phyloP scores from a whole-genome alignment of 164 flowering plant genomes.

The Platanus orientalis region DNA sequence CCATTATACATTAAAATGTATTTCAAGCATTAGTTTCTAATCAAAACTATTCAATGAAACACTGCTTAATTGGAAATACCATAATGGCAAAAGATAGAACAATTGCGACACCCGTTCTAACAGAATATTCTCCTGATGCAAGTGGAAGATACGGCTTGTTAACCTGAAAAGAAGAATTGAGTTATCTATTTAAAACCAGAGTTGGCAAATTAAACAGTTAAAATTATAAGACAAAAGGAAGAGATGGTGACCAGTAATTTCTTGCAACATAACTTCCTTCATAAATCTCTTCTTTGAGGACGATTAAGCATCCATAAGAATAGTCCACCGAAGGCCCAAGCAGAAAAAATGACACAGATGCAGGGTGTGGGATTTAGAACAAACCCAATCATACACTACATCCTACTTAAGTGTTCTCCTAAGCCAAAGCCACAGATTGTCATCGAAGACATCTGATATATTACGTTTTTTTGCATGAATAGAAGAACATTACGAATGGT shows the following conservation, averaged over 20 bases:
- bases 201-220: not conserved
- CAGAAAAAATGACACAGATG: too few relatives aligned
- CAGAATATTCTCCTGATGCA: constrained; percentile 92
- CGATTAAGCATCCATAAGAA: not conserved
- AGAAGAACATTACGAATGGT: too few relatives aligned
- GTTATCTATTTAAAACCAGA: not conserved
- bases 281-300: not conserved
- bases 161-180: constrained; percentile 50
- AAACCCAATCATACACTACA: too few relatives aligned
- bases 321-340: not conserved
- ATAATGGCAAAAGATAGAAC: constrained; percentile 58
- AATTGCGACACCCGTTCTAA: constrained; percentile 50
- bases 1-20: not conserved
- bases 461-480: too few relatives aligned
- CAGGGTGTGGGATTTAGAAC: too few relatives aligned
- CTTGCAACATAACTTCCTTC: not conserved
- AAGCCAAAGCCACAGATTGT: too few relatives aligned
- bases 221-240: not conserved
- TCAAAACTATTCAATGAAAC: not conserved
- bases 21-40: not conserved
- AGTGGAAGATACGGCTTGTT: constrained; percentile 97
- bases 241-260: not conserved
- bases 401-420: too few relatives aligned
- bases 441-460: too few relatives aligned
- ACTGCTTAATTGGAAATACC: constrained; percentile 34